Percentiles rank a stretch among this genome's conserved stretches.
Evolutionary conservation across 75 land plant species (phyloP).

Genomic region (Cryptomeria japonica): DNA sequence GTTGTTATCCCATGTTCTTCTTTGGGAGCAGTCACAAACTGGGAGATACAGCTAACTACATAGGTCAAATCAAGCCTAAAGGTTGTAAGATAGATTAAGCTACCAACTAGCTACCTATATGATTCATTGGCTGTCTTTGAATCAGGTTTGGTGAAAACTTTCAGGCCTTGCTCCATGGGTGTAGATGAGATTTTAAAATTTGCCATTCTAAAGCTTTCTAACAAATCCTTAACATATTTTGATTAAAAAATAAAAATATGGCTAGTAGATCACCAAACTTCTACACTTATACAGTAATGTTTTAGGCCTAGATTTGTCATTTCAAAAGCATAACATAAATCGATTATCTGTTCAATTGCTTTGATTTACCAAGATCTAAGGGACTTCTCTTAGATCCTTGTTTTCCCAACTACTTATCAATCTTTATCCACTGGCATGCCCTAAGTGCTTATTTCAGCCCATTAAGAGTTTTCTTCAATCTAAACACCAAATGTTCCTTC

Average conservation of each 20-base stretch:
- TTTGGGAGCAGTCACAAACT: too few species aligned
- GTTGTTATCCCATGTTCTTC: too few species aligned
- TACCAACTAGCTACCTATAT: neutral
- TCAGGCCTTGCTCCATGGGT: neutral
- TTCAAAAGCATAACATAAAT: neutral
- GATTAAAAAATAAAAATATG: neutral
- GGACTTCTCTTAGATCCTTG: neutral
- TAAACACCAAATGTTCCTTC: too few species aligned
- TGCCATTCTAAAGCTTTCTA: neutral
- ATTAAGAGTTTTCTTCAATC: neutral
- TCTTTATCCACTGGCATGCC: conserved; percentile 5
- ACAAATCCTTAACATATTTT: neutral
- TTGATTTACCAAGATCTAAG: neutral
- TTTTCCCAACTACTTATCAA: neutral
- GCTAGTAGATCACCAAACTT: neutral
- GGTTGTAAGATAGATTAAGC: neutral
- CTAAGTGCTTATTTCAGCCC: neutral
- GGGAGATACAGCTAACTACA: neutral
- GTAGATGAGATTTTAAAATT: too few species aligned
- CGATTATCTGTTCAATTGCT: neutral
- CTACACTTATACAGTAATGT: neutral
- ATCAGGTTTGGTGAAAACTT: neutral
- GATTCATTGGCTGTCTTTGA: neutral
- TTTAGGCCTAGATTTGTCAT: neutral
- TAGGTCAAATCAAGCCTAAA: neutral